Percentiles rank a stretch among this genome's conserved stretches.
Evolutionary conservation across 768 basidiomycete species (phyloP).

Genomic region (Thelephora aurantiotincta): DNA sequence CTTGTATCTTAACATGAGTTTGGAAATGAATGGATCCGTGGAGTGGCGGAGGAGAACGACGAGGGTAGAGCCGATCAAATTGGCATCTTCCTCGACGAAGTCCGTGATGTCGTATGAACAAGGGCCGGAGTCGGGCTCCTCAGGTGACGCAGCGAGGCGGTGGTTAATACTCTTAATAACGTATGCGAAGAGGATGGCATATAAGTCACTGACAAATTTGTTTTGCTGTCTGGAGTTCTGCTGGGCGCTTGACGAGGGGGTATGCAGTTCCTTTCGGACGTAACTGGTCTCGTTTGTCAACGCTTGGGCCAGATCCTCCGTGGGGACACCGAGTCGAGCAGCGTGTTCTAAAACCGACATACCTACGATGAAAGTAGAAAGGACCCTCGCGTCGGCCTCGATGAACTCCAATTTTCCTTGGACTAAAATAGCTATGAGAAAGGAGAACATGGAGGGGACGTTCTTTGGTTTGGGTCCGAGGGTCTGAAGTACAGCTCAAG

Average conservation of each 20-base stretch:
- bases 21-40: conserved; percentile 58
- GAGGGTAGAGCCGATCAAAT: conserved; percentile 69
- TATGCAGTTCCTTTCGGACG: conserved; percentile 78
- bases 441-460: conserved; percentile 63
- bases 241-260: conserved; percentile 60
- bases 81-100: conserved; percentile 65
- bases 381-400: conserved; percentile 53
- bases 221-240: conserved; percentile 69
- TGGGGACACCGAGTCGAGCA: conserved; percentile 55
- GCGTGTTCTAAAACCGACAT: conserved; percentile 46
- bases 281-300: conserved; percentile 84
- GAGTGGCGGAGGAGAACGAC: conserved; percentile 66
- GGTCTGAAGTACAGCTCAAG: conserved; percentile 64
- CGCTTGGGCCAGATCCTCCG: conserved; percentile 69
- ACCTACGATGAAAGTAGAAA: conserved; percentile 43
- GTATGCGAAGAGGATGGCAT: conserved; percentile 81
- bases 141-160: conserved; percentile 42
- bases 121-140: conserved; percentile 48
- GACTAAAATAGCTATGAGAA: conserved; percentile 69
- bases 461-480: conserved; percentile 88
- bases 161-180: conserved; percentile 83
- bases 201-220: conserved; percentile 66
- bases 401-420: conserved; percentile 73
- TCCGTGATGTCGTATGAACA: conserved; percentile 57
- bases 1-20: conserved; percentile 33